Conservation (phyloP, 1,139 yeast genomes). For the Scheffersomyces segobiensis region DNA sequence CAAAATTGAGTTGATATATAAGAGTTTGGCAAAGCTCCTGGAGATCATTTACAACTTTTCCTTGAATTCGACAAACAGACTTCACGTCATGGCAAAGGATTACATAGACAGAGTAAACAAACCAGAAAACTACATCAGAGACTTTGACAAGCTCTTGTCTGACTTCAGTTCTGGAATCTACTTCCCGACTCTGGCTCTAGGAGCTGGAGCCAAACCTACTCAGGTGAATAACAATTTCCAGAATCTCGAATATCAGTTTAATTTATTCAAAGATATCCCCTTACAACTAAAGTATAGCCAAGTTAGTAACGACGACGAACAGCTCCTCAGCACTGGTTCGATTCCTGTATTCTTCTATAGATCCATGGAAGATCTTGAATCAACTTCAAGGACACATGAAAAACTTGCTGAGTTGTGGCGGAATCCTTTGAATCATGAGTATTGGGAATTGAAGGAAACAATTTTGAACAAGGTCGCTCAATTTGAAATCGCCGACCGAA, state of each 20-base stretch:
- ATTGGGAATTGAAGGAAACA: slow-evolving; percentile 38
- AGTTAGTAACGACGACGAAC: slow-evolving; percentile 15
- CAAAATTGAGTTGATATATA: slow-evolving; percentile 37
- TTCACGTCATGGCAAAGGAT: slow-evolving; percentile 27
- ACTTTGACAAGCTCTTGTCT: slow-evolving; percentile 25
- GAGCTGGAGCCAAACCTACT: slow-evolving; percentile 19
- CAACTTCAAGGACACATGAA: slow-evolving; percentile 9
- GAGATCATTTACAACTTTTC: slow-evolving; percentile 33
- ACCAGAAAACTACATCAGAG: slow-evolving; percentile 29
- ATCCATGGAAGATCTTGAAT: slow-evolving; percentile 23
- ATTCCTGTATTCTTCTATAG: slow-evolving; percentile 35
- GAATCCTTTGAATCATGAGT: slow-evolving; percentile 30
- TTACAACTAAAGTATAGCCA: slow-evolving; percentile 27
- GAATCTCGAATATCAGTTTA: slow-evolving; percentile 39
- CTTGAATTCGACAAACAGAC: slow-evolving; percentile 26
- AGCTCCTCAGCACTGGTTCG: slow-evolving; percentile 29
- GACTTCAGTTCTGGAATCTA: slow-evolving; percentile 42
- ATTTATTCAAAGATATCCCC: slow-evolving; percentile 44
- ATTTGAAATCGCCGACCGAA: slow-evolving; percentile 12
- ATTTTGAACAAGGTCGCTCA: slow-evolving; percentile 25
- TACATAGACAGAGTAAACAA: slow-evolving; percentile 26
- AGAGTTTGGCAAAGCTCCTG: slow-evolving; percentile 37
- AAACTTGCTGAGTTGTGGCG: slow-evolving; percentile 24
- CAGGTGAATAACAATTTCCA: slow-evolving; percentile 39
- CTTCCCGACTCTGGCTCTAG: slow-evolving; percentile 29